A percentile compares a stretch with the other conserved stretches of the same genome.
phyloP scores from a whole-genome alignment of 2,329 filamentous ascomycete species.

The Sarocladiaceae sp. region DNA sequence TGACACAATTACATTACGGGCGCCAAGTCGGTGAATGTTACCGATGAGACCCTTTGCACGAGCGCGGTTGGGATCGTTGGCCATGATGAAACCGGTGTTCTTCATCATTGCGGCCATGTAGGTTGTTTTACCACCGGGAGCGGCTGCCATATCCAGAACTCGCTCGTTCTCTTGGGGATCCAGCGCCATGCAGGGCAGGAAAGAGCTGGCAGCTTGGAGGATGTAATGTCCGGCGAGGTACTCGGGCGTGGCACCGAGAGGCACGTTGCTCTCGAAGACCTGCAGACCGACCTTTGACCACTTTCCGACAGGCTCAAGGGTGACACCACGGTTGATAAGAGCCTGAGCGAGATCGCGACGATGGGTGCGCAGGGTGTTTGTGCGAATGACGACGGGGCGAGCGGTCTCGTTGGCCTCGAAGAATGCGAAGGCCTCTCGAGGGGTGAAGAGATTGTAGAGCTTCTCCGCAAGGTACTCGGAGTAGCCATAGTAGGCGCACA shows the following conservation, averaged over 20 bases:
- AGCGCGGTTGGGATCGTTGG: constrained; percentile 91
- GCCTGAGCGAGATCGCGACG: constrained; percentile 80
- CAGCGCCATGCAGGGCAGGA: constrained; percentile 95
- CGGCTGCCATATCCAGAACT: constrained; percentile 88
- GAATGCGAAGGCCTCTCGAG: constrained; percentile 92
- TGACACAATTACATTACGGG: constrained; percentile 90
- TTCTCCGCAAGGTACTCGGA: constrained; percentile 93
- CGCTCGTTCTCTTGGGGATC: constrained; percentile 90
- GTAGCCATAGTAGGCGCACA: constrained; percentile 96
- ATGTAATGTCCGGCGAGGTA: constrained; percentile 98
- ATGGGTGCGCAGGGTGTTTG: constrained; percentile 82
- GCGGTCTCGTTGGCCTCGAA: constrained; percentile 98
- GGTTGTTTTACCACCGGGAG: constrained; percentile 92
- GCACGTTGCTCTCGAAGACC: constrained; percentile 81
- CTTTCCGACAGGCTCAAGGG: constrained; percentile 92
- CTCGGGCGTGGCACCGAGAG: constrained; percentile 90
- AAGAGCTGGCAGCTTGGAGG: constrained; percentile 91
- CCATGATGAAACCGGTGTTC: constrained; percentile 92
- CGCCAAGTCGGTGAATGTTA: constrained; percentile 92
- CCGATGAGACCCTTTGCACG: constrained; percentile 96
- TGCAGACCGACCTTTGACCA: constrained; percentile 98
- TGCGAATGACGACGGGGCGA: constrained; percentile 89
- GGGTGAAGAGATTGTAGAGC: constrained; percentile 85
- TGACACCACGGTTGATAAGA: constrained; percentile 92
- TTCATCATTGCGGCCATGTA: constrained; percentile 94